Conservation (phyloP, 257 asterid species). For the Solanum lycopersicoides region DNA sequence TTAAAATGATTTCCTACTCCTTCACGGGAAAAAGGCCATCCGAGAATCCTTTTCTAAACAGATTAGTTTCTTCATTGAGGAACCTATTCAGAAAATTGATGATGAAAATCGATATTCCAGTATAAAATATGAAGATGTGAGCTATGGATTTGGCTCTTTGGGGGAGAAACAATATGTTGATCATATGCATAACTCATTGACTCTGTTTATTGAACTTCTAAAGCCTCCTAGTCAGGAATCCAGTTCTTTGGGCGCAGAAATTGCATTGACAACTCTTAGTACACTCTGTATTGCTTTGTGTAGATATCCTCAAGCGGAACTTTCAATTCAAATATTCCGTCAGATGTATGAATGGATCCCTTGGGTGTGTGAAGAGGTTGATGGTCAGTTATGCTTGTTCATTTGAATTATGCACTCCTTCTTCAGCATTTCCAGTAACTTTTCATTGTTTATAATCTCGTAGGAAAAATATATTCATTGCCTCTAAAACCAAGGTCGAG, state of each 20-base stretch:
- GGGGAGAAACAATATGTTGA: slow-evolving; percentile 58
- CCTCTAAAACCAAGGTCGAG: background rate
- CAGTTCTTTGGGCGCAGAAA: slow-evolving; percentile 37
- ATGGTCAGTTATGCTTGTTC: background rate
- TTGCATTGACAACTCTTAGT: slow-evolving; percentile 60
- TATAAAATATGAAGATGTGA: slow-evolving; percentile 16
- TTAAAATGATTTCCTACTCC: slow-evolving; percentile 54
- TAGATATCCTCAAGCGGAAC: slow-evolving; percentile 43
- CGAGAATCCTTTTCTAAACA: slow-evolving; percentile 73
- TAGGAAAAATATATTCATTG: background rate
- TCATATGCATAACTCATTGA: slow-evolving; percentile 41
- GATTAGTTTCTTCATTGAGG: slow-evolving; percentile 62
- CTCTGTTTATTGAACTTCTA: slow-evolving; percentile 49
- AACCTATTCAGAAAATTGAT: slow-evolving; percentile 44
- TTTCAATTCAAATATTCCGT: slow-evolving; percentile 41
- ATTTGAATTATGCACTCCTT: slow-evolving; percentile 1
- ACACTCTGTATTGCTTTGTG: slow-evolving; percentile 65
- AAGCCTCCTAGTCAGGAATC: slow-evolving; percentile 49
- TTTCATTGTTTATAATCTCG: background rate
- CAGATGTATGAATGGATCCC: slow-evolving; percentile 61
- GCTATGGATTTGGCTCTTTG: slow-evolving; percentile 14
- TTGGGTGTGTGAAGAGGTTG: slow-evolving; percentile 84
- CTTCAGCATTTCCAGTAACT: background rate
- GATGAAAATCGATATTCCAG: slow-evolving; percentile 13
- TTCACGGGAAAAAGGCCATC: slow-evolving; percentile 60